Evolutionary conservation across 2,329 filamentous ascomycete genomes (phyloP), one percentile per base, ranked within the genome.

Genomic region (Curvularia hawaiiensis): DNA sequence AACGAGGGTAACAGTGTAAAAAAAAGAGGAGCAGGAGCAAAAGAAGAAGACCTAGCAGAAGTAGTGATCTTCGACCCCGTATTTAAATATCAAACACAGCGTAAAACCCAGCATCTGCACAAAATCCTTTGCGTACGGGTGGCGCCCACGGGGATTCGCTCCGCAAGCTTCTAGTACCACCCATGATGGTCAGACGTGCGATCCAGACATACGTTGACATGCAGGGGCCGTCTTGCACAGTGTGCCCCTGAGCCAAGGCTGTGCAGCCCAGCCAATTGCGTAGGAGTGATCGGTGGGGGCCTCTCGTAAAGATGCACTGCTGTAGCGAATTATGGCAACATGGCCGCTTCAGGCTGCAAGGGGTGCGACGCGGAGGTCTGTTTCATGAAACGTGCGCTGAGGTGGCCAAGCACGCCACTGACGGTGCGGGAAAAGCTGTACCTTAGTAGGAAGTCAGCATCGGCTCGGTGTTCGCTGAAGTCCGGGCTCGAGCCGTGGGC

Each of bases 361-460:
- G 62, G 59, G 57, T 54, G 45, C 28, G 39, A 49, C 55, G 56
- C 55, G 52, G 53, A 60, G 53, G 31, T 41, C 50, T 60, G 66
- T 69, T 69, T 68, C 67, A 68, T 64, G 61, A 70, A 70, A 70
- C 66, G 50, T 50, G 56, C 49, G 24, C 52, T 58, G 47, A 14
- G 50, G 57, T 56, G 43, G 60, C 64, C 60, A 62, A 65, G 61
- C 20, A 40, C 59, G 61, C 56, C 46, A 52, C 46, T 38, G 30
- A 41, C 52, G 22, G 4, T 50, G 55, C 52, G 10, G 35, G n/a
- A 16, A 35, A n/a, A 14, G 14, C 14, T 35, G 12, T n/a, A 35
- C 35, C 30, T 45, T 50, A 46, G 31, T 40, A 41, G 14, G 51
- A 38, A 59, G 54, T 58, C 49, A 56, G 50, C 57, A 50, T 35